phyloP scores from a whole-genome alignment of 495 filamentous ascomycete genomes.

The Neurospora tetrasperma region DNA sequence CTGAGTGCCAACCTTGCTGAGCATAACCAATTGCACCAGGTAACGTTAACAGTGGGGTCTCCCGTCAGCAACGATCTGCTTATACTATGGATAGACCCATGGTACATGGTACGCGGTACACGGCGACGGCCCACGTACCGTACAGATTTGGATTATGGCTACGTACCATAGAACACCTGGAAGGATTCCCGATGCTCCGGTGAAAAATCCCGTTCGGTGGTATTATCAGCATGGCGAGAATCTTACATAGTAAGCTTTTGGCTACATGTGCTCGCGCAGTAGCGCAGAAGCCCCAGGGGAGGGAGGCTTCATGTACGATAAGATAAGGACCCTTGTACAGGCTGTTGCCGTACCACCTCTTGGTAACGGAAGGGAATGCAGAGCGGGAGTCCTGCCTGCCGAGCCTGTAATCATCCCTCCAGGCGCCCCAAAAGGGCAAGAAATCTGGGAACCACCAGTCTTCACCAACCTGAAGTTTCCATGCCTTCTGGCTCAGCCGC shows the following conservation, averaged over 20 bases:
- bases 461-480: neutral
- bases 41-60: neutral
- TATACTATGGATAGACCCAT: too few relatives aligned
- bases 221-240: neutral
- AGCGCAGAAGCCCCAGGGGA: neutral
- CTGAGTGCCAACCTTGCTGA: neutral
- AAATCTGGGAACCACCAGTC: neutral
- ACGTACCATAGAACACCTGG: neutral
- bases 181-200: neutral
- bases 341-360: too few relatives aligned
- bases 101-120: neutral
- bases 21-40: neutral
- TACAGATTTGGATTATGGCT: neutral
- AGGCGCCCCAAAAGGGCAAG: neutral
- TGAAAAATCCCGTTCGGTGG: neutral
- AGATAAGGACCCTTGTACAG: neutral
- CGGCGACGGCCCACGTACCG: neutral
- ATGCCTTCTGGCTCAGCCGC: neutral
- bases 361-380: too few relatives aligned
- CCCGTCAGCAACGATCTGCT: neutral
- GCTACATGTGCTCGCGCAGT: neutral
- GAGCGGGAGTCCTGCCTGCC: neutral
- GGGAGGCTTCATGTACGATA: neutral
- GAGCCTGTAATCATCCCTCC: neutral
- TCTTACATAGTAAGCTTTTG: neutral